Evolutionary conservation across 2,329 filamentous ascomycete species (phyloP).

Genomic region (Podosphaera xanthii): DNA sequence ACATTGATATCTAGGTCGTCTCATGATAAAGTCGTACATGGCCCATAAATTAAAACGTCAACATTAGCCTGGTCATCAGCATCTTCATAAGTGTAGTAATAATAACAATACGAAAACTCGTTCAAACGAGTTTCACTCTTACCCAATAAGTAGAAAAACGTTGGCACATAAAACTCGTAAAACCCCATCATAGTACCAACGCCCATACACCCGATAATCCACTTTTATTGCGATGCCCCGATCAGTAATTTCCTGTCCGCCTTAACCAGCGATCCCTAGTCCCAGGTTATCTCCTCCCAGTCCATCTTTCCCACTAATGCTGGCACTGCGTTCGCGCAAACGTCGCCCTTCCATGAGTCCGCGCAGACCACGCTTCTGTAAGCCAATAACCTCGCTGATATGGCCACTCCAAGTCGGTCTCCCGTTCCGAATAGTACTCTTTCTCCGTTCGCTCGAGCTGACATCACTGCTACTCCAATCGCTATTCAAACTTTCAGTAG

Average conservation of each 20-base stretch:
- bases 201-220: background rate
- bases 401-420: slow-evolving; percentile 53
- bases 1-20: too few relatives aligned
- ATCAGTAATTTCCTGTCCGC: background rate
- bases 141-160: background rate
- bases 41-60: too few relatives aligned
- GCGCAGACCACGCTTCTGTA: slow-evolving; percentile 80
- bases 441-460: slow-evolving; percentile 15
- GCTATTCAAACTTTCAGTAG: slow-evolving; percentile 10
- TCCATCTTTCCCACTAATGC: slow-evolving; percentile 10
- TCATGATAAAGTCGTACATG: too few relatives aligned
- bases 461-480: slow-evolving; percentile 12
- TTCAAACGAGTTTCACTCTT: background rate
- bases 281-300: slow-evolving; percentile 4
- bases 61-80: background rate
- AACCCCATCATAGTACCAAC: background rate
- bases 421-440: slow-evolving; percentile 15
- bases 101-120: background rate
- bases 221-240: background rate
- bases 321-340: slow-evolving; percentile 47
- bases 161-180: background rate
- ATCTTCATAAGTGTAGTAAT: background rate
- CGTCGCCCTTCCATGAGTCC: slow-evolving; percentile 87
- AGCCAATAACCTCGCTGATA: slow-evolving; percentile 70
- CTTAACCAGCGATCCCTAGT: slow-evolving; percentile 2